Conservation (phyloP, 2,329 filamentous ascomycete species). For the Rugonectria rugulosa region DNA sequence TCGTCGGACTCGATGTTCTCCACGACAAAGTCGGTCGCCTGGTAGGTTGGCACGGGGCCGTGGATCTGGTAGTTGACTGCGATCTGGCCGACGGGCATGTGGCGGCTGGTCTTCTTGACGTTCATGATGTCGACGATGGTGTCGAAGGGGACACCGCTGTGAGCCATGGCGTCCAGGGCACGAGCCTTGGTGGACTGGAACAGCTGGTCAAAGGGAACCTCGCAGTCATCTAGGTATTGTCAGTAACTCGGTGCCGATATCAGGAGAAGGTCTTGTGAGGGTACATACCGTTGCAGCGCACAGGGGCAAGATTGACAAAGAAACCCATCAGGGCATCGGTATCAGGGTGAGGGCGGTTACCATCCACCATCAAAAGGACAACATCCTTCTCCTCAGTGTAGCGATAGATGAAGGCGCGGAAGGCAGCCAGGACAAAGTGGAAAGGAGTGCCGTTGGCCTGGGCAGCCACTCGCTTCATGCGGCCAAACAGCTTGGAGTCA, state of each 20-base stretch:
- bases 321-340: constrained; percentile 35
- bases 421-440: constrained; percentile 38
- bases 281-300: constrained; percentile 30
- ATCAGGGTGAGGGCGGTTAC: constrained; percentile 35
- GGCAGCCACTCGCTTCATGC: constrained; percentile 37
- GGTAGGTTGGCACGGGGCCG: constrained; percentile 30
- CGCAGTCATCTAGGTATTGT: constrained; percentile 34
- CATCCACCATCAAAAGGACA: constrained; percentile 36
- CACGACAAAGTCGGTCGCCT: constrained; percentile 34
- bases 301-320: constrained; percentile 37
- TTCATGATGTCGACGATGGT: constrained; percentile 34
- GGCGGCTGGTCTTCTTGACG: constrained; percentile 31
- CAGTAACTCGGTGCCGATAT: no score
- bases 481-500: constrained; percentile 30
- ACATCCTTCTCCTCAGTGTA: constrained; percentile 37
- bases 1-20: constrained; percentile 31
- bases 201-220: constrained; percentile 33
- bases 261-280: neutral
- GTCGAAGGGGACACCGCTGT: constrained; percentile 34
- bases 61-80: constrained; percentile 39
- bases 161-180: constrained; percentile 33
- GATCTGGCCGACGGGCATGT: constrained; percentile 36
- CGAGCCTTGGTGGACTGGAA: constrained; percentile 32
- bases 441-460: constrained; percentile 33
- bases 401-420: constrained; percentile 36